Base-by-base conservation (phyloP, 78 protist genomes). In the Creolimax fragrantissima region DNA sequence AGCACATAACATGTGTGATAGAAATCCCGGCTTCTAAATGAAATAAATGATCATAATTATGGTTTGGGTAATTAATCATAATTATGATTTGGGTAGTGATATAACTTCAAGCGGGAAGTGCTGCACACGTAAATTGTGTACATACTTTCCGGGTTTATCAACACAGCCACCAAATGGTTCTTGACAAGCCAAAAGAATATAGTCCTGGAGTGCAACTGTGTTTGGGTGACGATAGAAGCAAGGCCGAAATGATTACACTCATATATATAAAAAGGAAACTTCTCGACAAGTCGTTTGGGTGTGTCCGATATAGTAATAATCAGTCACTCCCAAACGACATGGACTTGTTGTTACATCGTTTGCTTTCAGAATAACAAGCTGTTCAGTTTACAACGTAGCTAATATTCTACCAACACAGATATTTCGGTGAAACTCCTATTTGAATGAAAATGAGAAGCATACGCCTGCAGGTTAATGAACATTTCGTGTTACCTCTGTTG, bases 1-100 rank as follows among this genome's bases (percentile, higher is more conserved):
- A 97, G 66, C 6, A 94, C 24, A 94, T 98, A 98, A 94, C 98
- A 96, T 6, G 99, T 97, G 94, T 98, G 99, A 88, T 98, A 98
- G 89, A 39, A 96, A 92, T 98, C 99, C 17, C 91, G 91, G 17
- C 92, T 24, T 74, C 96, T 94, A 35, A 11, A 35, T 3, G 11
- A 24, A 36, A 5, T 17, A 4, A 41, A 5, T 90, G 67, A 5
- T 2, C n/a, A 36, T 89, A 32, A 5, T 45, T 35, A 5, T 35
- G 35, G 3, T 39, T 4, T n/a, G 89, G 74, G 11, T 24, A 58
- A 58, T 24, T 17, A 58, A 1, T 32, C 24, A 58, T 58, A 58
- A 32, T 58, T 58, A 58, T 58, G 24, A 58, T 58, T 58, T 24
- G 24, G 74, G 39, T 24, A 17, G 74, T 1, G 24, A 17, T 58